phyloP scores from a whole-genome alignment of 2,329 filamentous ascomycete species.

The Claviceps lovelessii region DNA sequence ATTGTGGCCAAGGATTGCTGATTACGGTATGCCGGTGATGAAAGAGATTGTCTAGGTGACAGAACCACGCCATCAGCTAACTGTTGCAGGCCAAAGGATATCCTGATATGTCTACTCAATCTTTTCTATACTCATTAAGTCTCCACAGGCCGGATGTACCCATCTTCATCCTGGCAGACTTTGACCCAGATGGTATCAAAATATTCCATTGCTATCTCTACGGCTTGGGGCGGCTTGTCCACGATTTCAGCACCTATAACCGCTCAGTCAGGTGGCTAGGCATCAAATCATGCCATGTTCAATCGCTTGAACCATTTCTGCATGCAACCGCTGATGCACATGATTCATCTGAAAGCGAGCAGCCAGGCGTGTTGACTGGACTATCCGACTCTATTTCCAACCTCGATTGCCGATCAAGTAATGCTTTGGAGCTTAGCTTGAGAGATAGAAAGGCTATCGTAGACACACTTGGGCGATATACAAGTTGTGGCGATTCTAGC shows the following conservation, averaged over 20 bases:
- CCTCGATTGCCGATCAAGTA: slow-evolving; percentile 12
- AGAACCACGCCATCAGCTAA: neutral
- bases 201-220: slow-evolving; percentile 63
- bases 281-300: slow-evolving; percentile 30
- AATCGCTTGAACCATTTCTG: slow-evolving; percentile 6
- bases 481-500: slow-evolving; percentile 4
- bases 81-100: slow-evolving; percentile 59
- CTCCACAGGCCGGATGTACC: slow-evolving; percentile 33
- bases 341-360: neutral
- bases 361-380: neutral
- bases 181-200: slow-evolving; percentile 60
- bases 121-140: slow-evolving; percentile 45
- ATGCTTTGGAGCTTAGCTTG: slow-evolving; percentile 28
- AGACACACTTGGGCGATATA: slow-evolving; percentile 34
- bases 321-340: neutral
- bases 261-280: slow-evolving; percentile 52
- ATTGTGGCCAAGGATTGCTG: slow-evolving; percentile 44
- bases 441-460: slow-evolving; percentile 45
- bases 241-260: slow-evolving; percentile 40
- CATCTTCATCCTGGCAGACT: slow-evolving; percentile 55
- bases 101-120: slow-evolving; percentile 57
- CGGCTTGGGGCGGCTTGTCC: slow-evolving; percentile 47
- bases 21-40: slow-evolving; percentile 41
- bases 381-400: slow-evolving; percentile 12
- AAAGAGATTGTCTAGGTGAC: too few species aligned